A percentile compares a stretch with the other conserved stretches of the same genome.
These are phyloP conservation scores for Diphasiastrum complanatum DNA, from an alignment of 83 land plant species.

Conservation along the genomic window DNA sequence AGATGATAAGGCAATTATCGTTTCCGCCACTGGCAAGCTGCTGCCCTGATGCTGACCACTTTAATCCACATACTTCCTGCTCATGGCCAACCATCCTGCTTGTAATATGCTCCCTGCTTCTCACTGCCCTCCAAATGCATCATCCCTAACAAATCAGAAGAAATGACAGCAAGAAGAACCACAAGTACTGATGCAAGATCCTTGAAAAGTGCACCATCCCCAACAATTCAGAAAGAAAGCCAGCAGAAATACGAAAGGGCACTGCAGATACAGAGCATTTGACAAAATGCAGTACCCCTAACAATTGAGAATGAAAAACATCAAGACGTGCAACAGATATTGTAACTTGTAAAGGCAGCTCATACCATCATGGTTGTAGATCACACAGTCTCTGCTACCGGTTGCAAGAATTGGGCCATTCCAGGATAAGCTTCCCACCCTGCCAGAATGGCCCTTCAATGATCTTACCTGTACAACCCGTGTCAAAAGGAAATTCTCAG, in stretches of 20 bases:
- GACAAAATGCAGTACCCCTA: too few relatives aligned
- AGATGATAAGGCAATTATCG: constrained; percentile 31
- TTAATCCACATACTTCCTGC: constrained; percentile 48
- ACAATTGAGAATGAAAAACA: background rate
- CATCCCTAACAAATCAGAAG: too few relatives aligned
- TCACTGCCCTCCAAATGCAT: constrained; percentile 28
- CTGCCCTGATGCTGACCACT: constrained; percentile 54
- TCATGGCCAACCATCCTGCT: constrained; percentile 39
- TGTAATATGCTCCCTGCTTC: constrained; percentile 31
- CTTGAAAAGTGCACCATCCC: background rate
- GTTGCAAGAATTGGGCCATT: constrained; percentile 45
- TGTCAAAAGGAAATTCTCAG: background rate
- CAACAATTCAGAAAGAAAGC: background rate
- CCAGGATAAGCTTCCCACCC: constrained; percentile 60
- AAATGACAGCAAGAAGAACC: background rate
- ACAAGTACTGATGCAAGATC: too few relatives aligned
- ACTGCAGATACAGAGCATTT: too few relatives aligned
- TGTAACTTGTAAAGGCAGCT: too few relatives aligned
- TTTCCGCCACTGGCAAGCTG: constrained; percentile 66
- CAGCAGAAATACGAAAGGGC: background rate
- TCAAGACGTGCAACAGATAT: too few relatives aligned
- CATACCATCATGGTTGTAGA: constrained; percentile 36
- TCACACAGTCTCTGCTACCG: constrained; percentile 36
- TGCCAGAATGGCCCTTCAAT: constrained; percentile 39
- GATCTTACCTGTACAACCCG: constrained; percentile 33